These are phyloP conservation scores for Eucalyptus tenuipes DNA, from an alignment of 345 rosid species.

Conservation along the genomic window DNA sequence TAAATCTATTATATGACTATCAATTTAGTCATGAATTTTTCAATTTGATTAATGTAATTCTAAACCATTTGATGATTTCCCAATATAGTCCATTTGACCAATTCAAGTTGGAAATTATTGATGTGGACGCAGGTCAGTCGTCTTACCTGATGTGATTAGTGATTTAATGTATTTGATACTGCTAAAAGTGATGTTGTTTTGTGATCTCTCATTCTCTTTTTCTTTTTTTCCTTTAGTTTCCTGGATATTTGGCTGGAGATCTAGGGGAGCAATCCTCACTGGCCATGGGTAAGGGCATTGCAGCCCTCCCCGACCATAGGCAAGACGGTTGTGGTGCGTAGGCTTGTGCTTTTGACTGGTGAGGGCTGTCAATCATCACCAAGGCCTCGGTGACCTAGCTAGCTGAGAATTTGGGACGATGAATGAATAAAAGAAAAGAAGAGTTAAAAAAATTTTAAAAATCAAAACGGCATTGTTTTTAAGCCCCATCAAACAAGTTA, in stretches of 20 bases:
- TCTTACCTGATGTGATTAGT: fast-evolving
- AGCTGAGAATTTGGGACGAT: not conserved
- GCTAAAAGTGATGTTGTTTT: not conserved
- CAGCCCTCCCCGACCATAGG: fast-evolving
- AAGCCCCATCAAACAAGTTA: not conserved
- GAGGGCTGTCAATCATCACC: not conserved
- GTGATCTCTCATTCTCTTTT: not conserved
- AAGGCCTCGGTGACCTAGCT: not conserved
- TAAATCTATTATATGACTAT: not conserved
- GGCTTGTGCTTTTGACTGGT: not conserved
- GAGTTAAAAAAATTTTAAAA: fast-evolving
- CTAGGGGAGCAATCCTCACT: not conserved
- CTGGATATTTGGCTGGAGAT: not conserved
- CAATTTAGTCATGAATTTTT: fast-evolving
- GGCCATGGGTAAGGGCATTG: not conserved
- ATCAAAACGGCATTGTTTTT: not conserved
- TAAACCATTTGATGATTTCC: fast-evolving
- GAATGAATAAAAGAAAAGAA: not conserved
- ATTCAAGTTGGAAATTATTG: fast-evolving
- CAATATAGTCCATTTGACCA: fast-evolving
- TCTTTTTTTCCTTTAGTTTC: not conserved
- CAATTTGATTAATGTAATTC: fast-evolving
- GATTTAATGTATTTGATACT: fast-evolving
- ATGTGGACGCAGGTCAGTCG: fast-evolving
- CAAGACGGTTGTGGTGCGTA: fast-evolving